Conservation (phyloP, 2,329 filamentous ascomycete species). For the Chalaropsis ovoidea region DNA sequence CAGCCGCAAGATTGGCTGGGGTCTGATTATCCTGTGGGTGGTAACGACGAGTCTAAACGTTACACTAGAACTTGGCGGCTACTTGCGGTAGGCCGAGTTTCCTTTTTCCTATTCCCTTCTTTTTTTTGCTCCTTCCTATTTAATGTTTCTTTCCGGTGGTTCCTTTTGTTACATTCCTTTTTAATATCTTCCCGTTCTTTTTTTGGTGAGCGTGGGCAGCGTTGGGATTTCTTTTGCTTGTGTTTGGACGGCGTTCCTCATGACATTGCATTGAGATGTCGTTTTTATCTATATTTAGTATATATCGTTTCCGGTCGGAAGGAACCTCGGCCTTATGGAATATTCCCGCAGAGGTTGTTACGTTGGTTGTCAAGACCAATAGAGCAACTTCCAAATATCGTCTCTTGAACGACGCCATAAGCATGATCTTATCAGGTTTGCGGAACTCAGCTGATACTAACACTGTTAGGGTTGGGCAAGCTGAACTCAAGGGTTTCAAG, state of each 20-base stretch:
- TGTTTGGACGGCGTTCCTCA: not conserved
- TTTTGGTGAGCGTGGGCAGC: not conserved
- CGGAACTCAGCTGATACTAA: not conserved
- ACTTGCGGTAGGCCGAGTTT: slow-evolving; percentile 32
- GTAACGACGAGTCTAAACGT: slow-evolving; percentile 75
- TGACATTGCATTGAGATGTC: not conserved
- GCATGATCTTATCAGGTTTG: not conserved
- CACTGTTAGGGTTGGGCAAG: not conserved
- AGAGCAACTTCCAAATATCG: too few species aligned
- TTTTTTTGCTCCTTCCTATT: not conserved
- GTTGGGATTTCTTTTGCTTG: slow-evolving; percentile 1
- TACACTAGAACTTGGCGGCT: slow-evolving; percentile 59
- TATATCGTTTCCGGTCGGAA: too few species aligned
- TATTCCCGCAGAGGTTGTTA: too few species aligned
- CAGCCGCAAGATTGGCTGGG: slow-evolving; percentile 70
- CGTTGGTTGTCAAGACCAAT: too few species aligned
- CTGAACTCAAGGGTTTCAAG: not conserved
- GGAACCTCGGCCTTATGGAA: too few species aligned
- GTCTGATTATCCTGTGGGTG: slow-evolving; percentile 68
- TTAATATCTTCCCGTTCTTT: not conserved
- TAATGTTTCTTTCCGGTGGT: not conserved
- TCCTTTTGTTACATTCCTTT: not conserved
- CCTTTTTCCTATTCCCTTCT: not conserved
- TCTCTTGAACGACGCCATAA: too few species aligned
- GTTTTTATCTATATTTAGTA: not conserved